A percentile compares a stretch with the other conserved stretches of the same genome.
phyloP scores from a whole-genome alignment of 805 yeast genomes.

The Saccharomycopsis sp. region DNA sequence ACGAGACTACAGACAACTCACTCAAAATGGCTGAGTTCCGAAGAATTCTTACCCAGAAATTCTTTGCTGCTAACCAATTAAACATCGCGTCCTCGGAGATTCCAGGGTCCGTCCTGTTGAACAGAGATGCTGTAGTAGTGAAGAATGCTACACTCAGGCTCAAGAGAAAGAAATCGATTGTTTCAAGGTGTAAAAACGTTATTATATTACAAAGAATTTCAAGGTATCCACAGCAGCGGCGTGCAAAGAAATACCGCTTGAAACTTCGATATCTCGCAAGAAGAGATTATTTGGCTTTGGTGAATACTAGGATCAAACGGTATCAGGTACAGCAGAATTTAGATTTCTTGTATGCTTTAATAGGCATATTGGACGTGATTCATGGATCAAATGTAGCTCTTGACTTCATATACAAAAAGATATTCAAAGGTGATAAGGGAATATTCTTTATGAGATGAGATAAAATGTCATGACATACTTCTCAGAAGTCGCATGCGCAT shows the following conservation, averaged over 20 bases:
- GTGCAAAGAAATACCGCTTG: background rate
- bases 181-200: background rate
- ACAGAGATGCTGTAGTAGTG: background rate
- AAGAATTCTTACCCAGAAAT: background rate
- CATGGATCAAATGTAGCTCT: slow-evolving; percentile 3
- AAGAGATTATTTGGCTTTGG: background rate
- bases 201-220: background rate
- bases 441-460: background rate
- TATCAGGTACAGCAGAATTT: background rate
- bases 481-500: background rate
- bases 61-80: background rate
- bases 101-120: background rate
- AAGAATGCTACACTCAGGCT: background rate
- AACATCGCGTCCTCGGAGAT: background rate
- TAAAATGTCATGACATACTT: background rate
- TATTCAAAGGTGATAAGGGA: slow-evolving; percentile 11
- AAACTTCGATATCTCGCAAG: background rate
- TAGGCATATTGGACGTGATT: slow-evolving; percentile 8
- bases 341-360: slow-evolving; percentile 9
- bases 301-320: background rate
- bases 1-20: background rate
- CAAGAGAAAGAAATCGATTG: background rate
- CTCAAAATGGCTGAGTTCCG: background rate
- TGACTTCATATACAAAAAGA: slow-evolving; percentile 4
- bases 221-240: background rate